Evolutionary conservation across 1,284 basidiomycete species (phyloP).

Genomic region (Fomitiporia mediterranea): DNA sequence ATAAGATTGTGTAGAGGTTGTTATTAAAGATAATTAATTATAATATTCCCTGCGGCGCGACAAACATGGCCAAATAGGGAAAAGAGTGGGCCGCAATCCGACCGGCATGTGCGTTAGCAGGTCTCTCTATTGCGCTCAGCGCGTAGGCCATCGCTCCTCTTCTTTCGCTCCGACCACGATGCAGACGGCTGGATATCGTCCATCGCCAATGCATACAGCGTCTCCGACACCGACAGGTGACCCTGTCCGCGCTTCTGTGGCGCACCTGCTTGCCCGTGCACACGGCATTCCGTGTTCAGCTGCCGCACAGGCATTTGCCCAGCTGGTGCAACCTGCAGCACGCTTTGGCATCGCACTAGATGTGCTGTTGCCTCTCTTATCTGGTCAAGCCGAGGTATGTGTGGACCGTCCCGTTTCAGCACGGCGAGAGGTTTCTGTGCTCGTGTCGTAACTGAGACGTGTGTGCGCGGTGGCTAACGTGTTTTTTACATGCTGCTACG

Average conservation of each 20-base stretch:
- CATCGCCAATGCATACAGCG: conserved; percentile 12
- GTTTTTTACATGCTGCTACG: too few species aligned
- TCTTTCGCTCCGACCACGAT: conserved; percentile 3
- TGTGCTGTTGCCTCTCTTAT: conserved; percentile 65
- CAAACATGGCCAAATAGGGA: background rate
- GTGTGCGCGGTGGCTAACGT: conserved; percentile 16
- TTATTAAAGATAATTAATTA: too few species aligned
- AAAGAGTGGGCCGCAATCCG: too few species aligned
- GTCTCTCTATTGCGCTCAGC: background rate
- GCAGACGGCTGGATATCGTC: conserved; percentile 16
- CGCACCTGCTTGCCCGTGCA: conserved; percentile 57
- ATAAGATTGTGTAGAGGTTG: too few species aligned
- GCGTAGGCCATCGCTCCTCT: conserved; percentile 3
- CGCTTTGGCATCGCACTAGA: conserved; percentile 76
- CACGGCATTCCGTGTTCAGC: conserved; percentile 67
- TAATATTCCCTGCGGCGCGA: too few species aligned
- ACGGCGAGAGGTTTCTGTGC: conserved; percentile 11
- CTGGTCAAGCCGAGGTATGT: conserved; percentile 33
- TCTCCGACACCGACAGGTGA: conserved; percentile 23
- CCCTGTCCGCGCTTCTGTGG: conserved; percentile 46
- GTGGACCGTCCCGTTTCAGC: background rate
- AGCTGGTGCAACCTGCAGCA: conserved; percentile 64
- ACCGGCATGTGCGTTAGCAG: background rate
- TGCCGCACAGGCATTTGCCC: conserved; percentile 63
- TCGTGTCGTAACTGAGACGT: background rate